Base-by-base conservation (phyloP, 768 basidiomycete genomes). In the Pleurotus tuber-regium region DNA sequence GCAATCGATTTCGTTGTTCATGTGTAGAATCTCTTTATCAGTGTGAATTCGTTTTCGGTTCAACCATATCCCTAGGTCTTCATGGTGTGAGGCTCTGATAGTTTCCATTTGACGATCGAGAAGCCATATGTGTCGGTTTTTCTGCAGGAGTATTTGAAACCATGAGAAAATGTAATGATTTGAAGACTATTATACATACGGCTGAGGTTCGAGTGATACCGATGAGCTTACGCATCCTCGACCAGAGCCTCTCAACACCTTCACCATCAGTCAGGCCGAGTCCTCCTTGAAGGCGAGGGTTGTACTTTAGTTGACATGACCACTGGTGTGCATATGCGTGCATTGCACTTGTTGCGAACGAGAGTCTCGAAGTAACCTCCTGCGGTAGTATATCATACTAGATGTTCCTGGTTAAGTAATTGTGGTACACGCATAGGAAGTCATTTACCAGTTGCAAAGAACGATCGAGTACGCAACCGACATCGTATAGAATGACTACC, bases 301-400 rank as follows among this genome's bases (percentile, higher is more conserved):
- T 68, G 42, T 70, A 72, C 0, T 63, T 31, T 1, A 75, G 43
- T 31, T 70, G 69, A 43, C 69, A 70, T 2, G 61, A 44, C 67
- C 69, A 70, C 39, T 68, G 57, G 36, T 70, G 69, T 0, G 63
- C 66, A 50, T 65, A 69, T 0, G 66, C 68, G 55, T 72, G 70
- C 64, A 72, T 67, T 1, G 62, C 68, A 4, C 62, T 65, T 2
- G 66, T 61, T 1, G 58, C 57, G 23, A 66, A 68, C 2, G 26
- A 18, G 10, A 71, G 38, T 4, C 64, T 49, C 2, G 33, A 11
- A 3, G 54, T 51, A 4, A 68, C 38, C 18, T 52, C 51, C 0
- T 33, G 24, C 1, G 58, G 50, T 1, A 67, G 54, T 35, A 66
- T 58, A 11, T 62, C 40, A 30, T 61, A 64, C 66, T 68, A 23